Conservation (phyloP, 768 basidiomycete species). For the Tremella fuciformis region DNA sequence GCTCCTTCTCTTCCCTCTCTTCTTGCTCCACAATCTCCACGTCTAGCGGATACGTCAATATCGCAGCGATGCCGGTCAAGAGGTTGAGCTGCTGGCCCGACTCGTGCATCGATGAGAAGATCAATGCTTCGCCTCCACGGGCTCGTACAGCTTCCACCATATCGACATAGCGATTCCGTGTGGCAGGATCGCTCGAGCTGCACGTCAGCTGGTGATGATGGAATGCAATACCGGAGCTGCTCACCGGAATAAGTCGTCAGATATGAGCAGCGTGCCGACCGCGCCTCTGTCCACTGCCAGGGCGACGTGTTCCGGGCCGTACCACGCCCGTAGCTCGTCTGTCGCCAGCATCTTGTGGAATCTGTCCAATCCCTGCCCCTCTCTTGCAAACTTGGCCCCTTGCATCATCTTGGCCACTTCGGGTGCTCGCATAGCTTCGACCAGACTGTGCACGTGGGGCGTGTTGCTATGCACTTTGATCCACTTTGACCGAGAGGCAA, state of each 20-base stretch:
- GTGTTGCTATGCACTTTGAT: conserved; percentile 88
- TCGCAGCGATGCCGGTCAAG: conserved; percentile 89
- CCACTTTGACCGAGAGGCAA: conserved; percentile 76
- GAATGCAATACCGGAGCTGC: conserved; percentile 22
- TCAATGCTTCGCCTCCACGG: conserved; percentile 87
- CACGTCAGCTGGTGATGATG: background rate
- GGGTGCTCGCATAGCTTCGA: conserved; percentile 90
- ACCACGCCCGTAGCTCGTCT: conserved; percentile 97
- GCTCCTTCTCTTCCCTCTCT: conserved; percentile 65
- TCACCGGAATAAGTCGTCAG: conserved; percentile 88
- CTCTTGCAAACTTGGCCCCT: conserved; percentile 85
- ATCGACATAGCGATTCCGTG: conserved; percentile 76
- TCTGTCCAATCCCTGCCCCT: conserved; percentile 88
- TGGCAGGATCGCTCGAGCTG: conserved; percentile 74
- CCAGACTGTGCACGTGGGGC: conserved; percentile 90
- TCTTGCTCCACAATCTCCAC: conserved; percentile 92
- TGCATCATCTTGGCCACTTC: conserved; percentile 62
- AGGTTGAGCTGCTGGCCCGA: conserved; percentile 98
- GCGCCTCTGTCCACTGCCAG: conserved; percentile 91
- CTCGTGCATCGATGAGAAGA: conserved; percentile 99
- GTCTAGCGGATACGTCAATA: conserved; percentile 92
- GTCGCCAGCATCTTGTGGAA: conserved; percentile 97
- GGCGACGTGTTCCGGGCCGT: conserved; percentile 89
- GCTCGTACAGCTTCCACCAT: conserved; percentile 84
- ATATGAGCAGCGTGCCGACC: conserved; percentile 88